Percentiles rank a stretch among this genome's conserved stretches.
These are phyloP conservation scores for Elaeagnus macrophylla DNA, from an alignment of 306 rosid genomes.

Conservation along the genomic window DNA sequence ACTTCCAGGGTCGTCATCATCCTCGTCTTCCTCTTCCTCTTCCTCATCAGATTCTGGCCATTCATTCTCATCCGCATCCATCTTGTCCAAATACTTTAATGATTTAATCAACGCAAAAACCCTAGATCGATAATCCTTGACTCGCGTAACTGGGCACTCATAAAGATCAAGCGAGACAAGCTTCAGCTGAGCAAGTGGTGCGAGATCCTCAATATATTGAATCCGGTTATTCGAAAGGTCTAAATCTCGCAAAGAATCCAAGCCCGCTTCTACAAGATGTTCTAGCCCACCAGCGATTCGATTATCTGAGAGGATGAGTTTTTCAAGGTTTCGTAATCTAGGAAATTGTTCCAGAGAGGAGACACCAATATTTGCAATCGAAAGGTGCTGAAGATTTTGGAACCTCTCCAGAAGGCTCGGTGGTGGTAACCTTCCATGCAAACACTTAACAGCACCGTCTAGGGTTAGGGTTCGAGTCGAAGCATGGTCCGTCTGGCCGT, in stretches of 20 bases:
- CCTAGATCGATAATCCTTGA: conserved; percentile 95
- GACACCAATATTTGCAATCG: conserved; percentile 81
- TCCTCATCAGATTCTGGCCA: conserved; percentile 80
- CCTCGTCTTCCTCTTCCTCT: conserved; percentile 62
- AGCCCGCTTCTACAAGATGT: conserved; percentile 64
- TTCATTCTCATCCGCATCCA: conserved; percentile 91
- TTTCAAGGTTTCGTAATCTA: conserved; percentile 54
- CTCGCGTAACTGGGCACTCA: conserved; percentile 83
- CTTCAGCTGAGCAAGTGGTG: conserved; percentile 75
- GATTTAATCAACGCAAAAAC: conserved; percentile 83
- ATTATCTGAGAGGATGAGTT: conserved; percentile 70
- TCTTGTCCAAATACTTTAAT: conserved; percentile 77
- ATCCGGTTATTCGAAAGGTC: conserved; percentile 86
- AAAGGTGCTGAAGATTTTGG: conserved; percentile 78
- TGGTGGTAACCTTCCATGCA: conserved; percentile 72
- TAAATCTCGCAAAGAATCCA: conserved; percentile 69
- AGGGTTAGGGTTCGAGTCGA: conserved; percentile 62
- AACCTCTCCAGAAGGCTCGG: conserved; percentile 69
- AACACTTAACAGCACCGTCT: conserved; percentile 93
- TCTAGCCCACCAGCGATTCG: conserved; percentile 80
- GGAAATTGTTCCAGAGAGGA: conserved; percentile 93
- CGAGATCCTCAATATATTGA: conserved; percentile 75
- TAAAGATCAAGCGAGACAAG: conserved; percentile 84
- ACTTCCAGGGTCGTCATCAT: conserved; percentile 85
- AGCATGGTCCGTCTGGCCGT: conserved; percentile 62